Evolutionary conservation across 2,329 filamentous ascomycete genomes (phyloP).

Genomic region (Colletotrichum neosansevieriae): DNA sequence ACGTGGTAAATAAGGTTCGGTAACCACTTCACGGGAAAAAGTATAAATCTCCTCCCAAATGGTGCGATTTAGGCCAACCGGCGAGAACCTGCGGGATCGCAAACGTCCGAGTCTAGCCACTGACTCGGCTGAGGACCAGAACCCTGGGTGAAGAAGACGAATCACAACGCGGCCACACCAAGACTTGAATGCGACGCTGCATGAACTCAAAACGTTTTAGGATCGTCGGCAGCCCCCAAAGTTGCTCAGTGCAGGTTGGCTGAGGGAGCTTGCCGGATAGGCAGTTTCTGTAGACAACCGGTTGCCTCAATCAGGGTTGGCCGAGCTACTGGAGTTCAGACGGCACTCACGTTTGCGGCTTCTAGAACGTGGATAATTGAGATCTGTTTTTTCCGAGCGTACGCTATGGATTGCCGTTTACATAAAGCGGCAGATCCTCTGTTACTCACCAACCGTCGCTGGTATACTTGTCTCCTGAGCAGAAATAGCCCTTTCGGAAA

Average conservation of each 20-base stretch:
- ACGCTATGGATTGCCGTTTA: not conserved
- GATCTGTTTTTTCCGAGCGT: not conserved
- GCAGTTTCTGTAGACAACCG: too few species aligned
- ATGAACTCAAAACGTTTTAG: not conserved
- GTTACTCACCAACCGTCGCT: too few species aligned
- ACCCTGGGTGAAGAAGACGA: not conserved
- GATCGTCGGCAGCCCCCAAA: not conserved
- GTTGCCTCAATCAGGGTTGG: not conserved
- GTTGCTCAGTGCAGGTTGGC: not conserved
- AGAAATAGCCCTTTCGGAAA: too few species aligned
- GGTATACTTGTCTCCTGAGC: too few species aligned
- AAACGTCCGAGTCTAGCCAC: not conserved
- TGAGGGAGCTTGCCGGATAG: not conserved
- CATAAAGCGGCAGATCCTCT: too few species aligned
- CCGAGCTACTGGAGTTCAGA: not conserved
- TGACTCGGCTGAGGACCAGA: constrained; percentile 22
- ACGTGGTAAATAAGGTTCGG: constrained; percentile 1
- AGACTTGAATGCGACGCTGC: not conserved
- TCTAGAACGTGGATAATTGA: not conserved
- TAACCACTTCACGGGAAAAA: constrained; percentile 17
- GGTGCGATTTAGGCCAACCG: constrained; percentile 2
- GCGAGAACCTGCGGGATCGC: constrained; percentile 14
- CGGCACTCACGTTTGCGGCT: not conserved
- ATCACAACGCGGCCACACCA: not conserved
- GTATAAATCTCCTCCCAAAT: not conserved